Evolutionary conservation across 345 rosid species (phyloP).

Genomic region (Cardamine occulta): DNA sequence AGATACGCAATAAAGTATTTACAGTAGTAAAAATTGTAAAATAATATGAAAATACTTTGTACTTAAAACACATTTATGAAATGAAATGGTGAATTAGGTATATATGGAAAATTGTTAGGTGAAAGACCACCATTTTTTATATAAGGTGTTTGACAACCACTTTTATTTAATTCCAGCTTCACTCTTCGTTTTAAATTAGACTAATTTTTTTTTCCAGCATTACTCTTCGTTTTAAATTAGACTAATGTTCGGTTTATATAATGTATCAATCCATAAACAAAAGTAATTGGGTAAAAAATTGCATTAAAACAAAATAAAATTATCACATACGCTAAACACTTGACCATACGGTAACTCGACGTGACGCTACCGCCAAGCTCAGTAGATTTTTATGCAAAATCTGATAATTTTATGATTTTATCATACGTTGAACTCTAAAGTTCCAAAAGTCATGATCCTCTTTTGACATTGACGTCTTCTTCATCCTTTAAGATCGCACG

Average conservation of each 20-base stretch:
- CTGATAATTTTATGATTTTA: neutral
- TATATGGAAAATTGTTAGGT: neutral
- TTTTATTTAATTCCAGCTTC: neutral
- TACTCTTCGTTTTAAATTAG: too few species aligned
- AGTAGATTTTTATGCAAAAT: neutral
- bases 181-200: neutral
- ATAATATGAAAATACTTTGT: neutral
- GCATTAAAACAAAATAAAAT: neutral
- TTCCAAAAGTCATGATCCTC: neutral
- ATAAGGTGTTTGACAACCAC: neutral
- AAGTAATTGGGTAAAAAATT: neutral
- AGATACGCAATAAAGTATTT: neutral
- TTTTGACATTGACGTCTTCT: neutral
- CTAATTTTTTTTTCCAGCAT: too few species aligned
- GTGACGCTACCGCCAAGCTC: constrained; percentile 13
- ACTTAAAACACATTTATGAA: neutral
- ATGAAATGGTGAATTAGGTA: neutral
- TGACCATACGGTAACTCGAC: neutral
- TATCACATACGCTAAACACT: neutral
- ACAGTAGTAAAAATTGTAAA: neutral
- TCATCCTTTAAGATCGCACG: neutral
- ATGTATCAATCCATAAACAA: too few species aligned
- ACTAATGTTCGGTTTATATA: too few species aligned
- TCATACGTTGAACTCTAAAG: neutral
- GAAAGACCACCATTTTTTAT: neutral